Conservation (phyloP, 2,329 filamentous ascomycete species). For the Colletotrichum sp. region DNA sequence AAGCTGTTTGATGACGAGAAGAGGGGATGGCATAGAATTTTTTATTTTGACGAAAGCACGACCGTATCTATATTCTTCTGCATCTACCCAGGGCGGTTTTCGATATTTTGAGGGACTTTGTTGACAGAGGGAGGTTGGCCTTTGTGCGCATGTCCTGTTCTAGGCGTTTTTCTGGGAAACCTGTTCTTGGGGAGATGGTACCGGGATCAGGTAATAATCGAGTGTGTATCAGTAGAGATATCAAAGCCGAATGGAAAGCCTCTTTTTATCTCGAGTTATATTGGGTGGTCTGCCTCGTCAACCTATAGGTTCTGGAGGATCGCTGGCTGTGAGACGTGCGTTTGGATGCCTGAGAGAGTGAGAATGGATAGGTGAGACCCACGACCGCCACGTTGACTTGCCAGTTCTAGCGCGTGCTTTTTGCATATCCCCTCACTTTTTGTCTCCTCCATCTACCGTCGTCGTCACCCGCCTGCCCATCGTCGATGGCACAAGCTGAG, state of each 20-base stretch:
- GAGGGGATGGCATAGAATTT: not conserved
- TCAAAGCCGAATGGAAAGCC: not conserved
- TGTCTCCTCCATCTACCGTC: not conserved
- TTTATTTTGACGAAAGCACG: constrained; percentile 10
- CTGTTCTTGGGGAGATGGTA: not conserved
- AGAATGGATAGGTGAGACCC: constrained; percentile 2
- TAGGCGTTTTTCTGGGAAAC: not conserved
- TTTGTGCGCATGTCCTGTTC: not conserved
- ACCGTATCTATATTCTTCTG: constrained; percentile 14
- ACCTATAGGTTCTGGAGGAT: not conserved
- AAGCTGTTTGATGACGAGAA: not conserved
- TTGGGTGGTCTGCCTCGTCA: not conserved
- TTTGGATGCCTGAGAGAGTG: not conserved
- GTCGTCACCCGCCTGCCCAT: not conserved
- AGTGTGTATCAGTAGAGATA: not conserved
- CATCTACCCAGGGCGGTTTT: constrained; percentile 1
- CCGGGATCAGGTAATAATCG: not conserved
- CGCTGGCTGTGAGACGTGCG: not conserved
- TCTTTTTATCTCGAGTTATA: not conserved
- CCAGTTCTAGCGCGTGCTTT: not conserved
- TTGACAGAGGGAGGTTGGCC: not conserved
- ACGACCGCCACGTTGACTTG: constrained; percentile 2
- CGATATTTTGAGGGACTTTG: not conserved
- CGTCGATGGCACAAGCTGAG: not conserved
- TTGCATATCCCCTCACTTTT: not conserved